Conservation (phyloP, 2,329 filamentous ascomycete genomes). For the Sporothrix globosa region DNA sequence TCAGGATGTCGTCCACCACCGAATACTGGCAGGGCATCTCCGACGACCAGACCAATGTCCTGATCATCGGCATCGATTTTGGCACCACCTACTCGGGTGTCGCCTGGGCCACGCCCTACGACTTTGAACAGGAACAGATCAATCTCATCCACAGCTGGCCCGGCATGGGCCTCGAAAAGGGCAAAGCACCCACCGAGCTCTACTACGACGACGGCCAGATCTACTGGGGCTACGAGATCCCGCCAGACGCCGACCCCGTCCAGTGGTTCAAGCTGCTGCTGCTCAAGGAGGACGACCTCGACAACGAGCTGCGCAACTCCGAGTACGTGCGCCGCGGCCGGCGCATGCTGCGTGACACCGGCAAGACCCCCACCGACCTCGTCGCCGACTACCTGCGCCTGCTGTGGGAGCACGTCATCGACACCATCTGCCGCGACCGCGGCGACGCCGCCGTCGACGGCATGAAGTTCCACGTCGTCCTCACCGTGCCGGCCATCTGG, state of each 20-base stretch:
- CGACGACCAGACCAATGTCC: conserved; percentile 30
- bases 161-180: conserved; percentile 37
- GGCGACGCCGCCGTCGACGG: conserved; percentile 30
- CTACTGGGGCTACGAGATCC: conserved; percentile 34
- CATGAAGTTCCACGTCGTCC: conserved; percentile 45
- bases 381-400: conserved; percentile 43
- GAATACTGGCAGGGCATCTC: conserved; percentile 29
- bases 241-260: conserved; percentile 30
- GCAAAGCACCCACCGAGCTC: conserved; percentile 34
- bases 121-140: conserved; percentile 31
- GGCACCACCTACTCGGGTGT: conserved; percentile 36
- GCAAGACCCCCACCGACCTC: conserved; percentile 38
- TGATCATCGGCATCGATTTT: conserved; percentile 35
- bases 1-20: conserved; percentile 26
- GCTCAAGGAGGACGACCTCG: conserved; percentile 31
- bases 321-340: conserved; percentile 28
- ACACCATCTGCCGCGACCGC: conserved; percentile 38
- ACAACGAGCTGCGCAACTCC: conserved; percentile 27
- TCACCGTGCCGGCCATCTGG: conserved; percentile 54
- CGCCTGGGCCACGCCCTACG: conserved; percentile 33
- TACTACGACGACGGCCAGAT: conserved; percentile 32
- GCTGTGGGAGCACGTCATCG: conserved; percentile 44
- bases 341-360: conserved; percentile 28
- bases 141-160: conserved; percentile 33
- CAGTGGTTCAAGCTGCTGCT: conserved; percentile 36